These are phyloP conservation scores for Exophiala phaeomuriformis DNA, from an alignment of 2,329 filamentous ascomycete genomes.

Conservation along the genomic window DNA sequence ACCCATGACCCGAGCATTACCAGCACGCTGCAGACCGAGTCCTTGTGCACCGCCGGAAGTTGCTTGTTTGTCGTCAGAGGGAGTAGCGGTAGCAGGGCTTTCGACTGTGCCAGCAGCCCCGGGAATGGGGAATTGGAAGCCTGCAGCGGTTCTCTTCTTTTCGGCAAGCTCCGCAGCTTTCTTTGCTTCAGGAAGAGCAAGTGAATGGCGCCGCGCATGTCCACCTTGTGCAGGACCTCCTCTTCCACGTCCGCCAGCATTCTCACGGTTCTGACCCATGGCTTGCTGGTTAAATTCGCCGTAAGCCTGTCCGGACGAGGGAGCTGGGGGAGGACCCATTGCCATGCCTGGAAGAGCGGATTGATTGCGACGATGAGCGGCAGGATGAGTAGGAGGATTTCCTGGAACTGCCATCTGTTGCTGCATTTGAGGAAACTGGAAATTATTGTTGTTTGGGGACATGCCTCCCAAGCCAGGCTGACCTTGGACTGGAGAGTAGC, in stretches of 20 bases:
- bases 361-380: conserved; percentile 93
- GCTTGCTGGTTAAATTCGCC: conserved; percentile 66
- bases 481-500: conserved; percentile 71
- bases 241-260: conserved; percentile 61
- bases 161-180: conserved; percentile 95
- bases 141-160: conserved; percentile 88
- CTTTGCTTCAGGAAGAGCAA: conserved; percentile 91
- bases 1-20: conserved; percentile 80
- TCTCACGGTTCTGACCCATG: conserved; percentile 64
- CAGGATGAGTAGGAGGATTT: conserved; percentile 68
- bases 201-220: conserved; percentile 87
- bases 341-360: conserved; percentile 90
- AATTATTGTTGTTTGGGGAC: conserved; percentile 61
- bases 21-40: conserved; percentile 62
- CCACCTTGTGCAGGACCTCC: conserved; percentile 64
- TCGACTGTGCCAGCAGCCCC: conserved; percentile 51
- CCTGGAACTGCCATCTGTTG: conserved; percentile 61
- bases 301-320: conserved; percentile 72
- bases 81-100: conserved; percentile 44
- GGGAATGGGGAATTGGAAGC: conserved; percentile 87
- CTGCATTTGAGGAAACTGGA: conserved; percentile 76
- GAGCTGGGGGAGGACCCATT: conserved; percentile 85
- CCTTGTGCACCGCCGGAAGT: conserved; percentile 49
- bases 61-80: conserved; percentile 30
- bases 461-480: conserved; percentile 63